phyloP scores from a whole-genome alignment of 106 monocot species.

The Dendrobium huoshanense region DNA sequence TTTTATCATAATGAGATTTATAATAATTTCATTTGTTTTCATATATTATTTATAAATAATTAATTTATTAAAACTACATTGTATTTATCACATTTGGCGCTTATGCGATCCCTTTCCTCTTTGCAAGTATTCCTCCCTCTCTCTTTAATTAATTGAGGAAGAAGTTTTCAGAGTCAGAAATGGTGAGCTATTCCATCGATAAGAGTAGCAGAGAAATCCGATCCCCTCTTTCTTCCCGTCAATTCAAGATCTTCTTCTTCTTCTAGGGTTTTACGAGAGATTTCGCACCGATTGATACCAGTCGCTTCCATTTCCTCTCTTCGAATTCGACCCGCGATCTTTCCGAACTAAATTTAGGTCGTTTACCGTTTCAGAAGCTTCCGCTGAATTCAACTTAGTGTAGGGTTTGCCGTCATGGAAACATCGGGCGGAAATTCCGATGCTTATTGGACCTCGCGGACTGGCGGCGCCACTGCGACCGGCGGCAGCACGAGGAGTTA shows the following conservation, averaged over 20 bases:
- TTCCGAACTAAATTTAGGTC: not conserved
- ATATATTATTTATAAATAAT: no score
- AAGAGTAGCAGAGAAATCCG: not conserved
- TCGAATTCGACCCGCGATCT: not conserved
- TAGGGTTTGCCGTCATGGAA: slow-evolving; percentile 18
- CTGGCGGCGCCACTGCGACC: not conserved
- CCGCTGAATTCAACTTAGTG: not conserved
- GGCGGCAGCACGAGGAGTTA: slow-evolving; percentile 34
- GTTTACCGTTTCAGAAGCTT: not conserved
- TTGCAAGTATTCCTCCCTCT: no score
- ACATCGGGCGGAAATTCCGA: slow-evolving; percentile 15
- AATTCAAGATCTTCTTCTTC: slow-evolving; percentile 1
- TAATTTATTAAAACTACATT: no score
- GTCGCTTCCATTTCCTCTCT: not conserved
- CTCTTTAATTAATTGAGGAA: no score
- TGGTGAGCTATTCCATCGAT: not conserved
- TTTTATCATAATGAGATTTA: no score
- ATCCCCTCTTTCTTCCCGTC: not conserved
- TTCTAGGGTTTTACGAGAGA: not conserved
- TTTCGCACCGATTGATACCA: not conserved
- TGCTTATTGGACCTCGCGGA: slow-evolving; percentile 4
- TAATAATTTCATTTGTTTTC: no score
- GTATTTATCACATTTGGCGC: no score
- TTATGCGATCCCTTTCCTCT: no score
- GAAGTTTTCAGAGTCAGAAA: not conserved